Conservation (phyloP, 805 yeast species). For the Myxozyma melibiosi region DNA sequence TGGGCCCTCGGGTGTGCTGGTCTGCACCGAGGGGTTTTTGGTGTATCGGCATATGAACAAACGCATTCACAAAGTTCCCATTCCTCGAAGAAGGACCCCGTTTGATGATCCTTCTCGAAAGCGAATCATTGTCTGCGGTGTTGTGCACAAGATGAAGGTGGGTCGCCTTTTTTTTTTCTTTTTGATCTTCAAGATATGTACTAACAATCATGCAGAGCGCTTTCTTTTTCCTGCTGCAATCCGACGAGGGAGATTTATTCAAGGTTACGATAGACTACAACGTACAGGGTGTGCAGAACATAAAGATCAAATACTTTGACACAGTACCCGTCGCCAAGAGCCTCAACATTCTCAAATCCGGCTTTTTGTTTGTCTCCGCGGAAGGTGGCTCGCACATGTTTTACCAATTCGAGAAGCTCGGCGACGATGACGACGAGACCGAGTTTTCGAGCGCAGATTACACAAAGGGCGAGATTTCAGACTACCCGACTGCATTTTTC, state of each 20-base stretch:
- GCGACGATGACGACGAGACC: slow-evolving; percentile 54
- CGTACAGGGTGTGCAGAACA: slow-evolving; percentile 44
- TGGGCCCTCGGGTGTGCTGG: slow-evolving; percentile 69
- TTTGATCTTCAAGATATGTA: background rate
- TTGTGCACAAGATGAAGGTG: slow-evolving; percentile 63
- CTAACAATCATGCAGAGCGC: slow-evolving; percentile 35
- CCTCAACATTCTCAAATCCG: slow-evolving; percentile 68
- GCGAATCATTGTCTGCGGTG: slow-evolving; percentile 54
- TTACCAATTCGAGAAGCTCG: slow-evolving; percentile 80
- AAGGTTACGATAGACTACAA: slow-evolving; percentile 60
- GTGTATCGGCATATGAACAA: slow-evolving; percentile 45
- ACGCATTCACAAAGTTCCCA: slow-evolving; percentile 48
- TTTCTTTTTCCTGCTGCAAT: slow-evolving; percentile 73
- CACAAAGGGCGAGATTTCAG: slow-evolving; percentile 43
- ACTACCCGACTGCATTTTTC: slow-evolving; percentile 38
- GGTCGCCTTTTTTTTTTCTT: background rate
- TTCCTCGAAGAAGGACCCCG: slow-evolving; percentile 54
- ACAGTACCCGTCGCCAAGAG: slow-evolving; percentile 62
- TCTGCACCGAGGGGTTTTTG: slow-evolving; percentile 61
- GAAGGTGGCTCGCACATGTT: slow-evolving; percentile 64
- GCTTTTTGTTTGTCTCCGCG: slow-evolving; percentile 70
- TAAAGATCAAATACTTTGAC: slow-evolving; percentile 73
- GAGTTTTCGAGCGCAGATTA: slow-evolving; percentile 42
- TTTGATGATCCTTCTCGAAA: slow-evolving; percentile 29
- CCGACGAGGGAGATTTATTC: slow-evolving; percentile 71